These are phyloP conservation scores for Panaeolus papilionaceus DNA, from an alignment of 768 basidiomycete species.

Conservation along the genomic window DNA sequence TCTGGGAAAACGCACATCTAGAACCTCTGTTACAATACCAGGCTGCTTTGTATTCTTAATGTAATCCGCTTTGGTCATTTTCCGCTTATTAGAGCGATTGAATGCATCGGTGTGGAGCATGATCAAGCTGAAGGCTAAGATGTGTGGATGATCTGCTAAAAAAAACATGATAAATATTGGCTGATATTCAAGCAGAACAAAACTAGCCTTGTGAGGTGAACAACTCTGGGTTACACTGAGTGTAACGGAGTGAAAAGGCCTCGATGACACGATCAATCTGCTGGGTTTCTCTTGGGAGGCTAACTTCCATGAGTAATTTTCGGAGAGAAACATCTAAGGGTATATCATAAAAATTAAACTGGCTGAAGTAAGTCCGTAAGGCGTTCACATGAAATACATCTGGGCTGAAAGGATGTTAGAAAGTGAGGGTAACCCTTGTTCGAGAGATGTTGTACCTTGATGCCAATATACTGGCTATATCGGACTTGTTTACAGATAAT, in stretches of 20 bases:
- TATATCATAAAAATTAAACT: conserved; percentile 79
- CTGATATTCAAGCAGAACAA: neutral
- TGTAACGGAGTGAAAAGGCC: conserved; percentile 88
- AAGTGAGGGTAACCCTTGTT: neutral
- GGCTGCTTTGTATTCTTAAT: conserved; percentile 90
- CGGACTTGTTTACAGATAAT: conserved; percentile 72
- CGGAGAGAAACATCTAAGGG: conserved; percentile 93
- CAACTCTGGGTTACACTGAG: conserved; percentile 80
- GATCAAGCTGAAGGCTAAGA: conserved; percentile 95
- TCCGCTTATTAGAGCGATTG: conserved; percentile 96
- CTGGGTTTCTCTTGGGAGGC: conserved; percentile 94
- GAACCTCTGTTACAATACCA: conserved; percentile 79
- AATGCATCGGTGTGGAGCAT: conserved; percentile 99
- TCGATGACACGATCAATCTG: conserved; percentile 99
- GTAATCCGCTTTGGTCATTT: conserved; percentile 97
- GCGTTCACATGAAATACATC: conserved; percentile 75
- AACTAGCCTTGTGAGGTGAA: conserved; percentile 77
- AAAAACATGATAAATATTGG: conserved; percentile 8
- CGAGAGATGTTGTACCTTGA: conserved; percentile 60
- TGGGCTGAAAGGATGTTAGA: conserved; percentile 49
- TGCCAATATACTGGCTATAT: conserved; percentile 82
- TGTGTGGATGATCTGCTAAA: conserved; percentile 85
- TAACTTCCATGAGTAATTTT: conserved; percentile 87
- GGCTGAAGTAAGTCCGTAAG: conserved; percentile 71
- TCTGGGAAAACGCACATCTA: conserved; percentile 68